Conservation (phyloP, 176 grass and related monocot species). For the Phoenix roebelenii region DNA sequence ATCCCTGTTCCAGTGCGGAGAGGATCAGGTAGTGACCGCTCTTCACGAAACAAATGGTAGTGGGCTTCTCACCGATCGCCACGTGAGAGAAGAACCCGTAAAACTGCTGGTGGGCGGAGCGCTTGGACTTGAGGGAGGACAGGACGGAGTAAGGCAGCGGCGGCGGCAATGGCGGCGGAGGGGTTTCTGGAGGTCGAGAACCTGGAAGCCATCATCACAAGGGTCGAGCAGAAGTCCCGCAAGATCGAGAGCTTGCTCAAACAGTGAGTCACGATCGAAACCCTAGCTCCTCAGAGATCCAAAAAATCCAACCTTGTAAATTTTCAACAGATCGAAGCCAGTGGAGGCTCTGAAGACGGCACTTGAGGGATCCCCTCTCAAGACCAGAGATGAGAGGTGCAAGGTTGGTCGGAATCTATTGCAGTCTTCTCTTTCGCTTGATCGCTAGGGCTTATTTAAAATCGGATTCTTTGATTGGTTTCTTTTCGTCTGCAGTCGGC, state of each 20-base stretch:
- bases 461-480: background rate
- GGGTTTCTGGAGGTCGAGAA: conserved; percentile 67
- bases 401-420: conserved; percentile 31
- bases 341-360: conserved; percentile 96
- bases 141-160: background rate
- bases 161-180: conserved; percentile 24
- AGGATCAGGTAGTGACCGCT: too few species aligned
- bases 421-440: background rate
- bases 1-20: too few species aligned
- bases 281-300: background rate
- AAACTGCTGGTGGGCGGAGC: too few species aligned
- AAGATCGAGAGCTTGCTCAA: conserved; percentile 98
- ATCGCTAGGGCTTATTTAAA: background rate
- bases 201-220: conserved; percentile 78
- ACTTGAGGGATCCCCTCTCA: conserved; percentile 75
- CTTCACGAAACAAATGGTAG: too few species aligned
- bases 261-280: conserved; percentile 34
- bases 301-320: too few species aligned
- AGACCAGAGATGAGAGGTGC: conserved; percentile 96
- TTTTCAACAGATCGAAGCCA: conserved; percentile 62
- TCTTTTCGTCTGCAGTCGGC: conserved; percentile 41
- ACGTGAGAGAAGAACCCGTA: too few species aligned
- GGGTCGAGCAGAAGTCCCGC: conserved; percentile 93
- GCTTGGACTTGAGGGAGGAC: too few species aligned
- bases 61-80: too few species aligned